A percentile compares a stretch with the other conserved stretches of the same genome.
These are phyloP conservation scores for Musa schizocarpa DNA, from an alignment of 176 grass and related monocot species.

Conservation along the genomic window DNA sequence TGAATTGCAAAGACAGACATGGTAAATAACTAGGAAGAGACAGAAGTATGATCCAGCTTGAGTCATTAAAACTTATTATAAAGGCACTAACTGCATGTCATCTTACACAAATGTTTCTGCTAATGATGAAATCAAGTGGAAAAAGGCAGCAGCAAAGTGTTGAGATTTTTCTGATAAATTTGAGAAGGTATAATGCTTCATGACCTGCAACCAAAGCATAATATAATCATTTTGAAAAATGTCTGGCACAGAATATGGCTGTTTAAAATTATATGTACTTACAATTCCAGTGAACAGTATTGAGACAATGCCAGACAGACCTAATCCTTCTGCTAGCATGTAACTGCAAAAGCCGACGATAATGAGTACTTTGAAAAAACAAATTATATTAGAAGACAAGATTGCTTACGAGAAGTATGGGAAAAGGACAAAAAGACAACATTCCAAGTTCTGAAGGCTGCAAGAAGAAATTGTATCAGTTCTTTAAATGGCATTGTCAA, in stretches of 20 bases:
- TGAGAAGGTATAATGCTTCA: constrained; percentile 96
- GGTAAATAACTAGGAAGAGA: constrained; percentile 1
- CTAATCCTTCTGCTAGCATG: constrained; percentile 99
- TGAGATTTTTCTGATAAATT: constrained; percentile 96
- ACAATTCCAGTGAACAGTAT: constrained; percentile 99
- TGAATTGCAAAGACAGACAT: constrained; percentile 6
- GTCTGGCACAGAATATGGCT: constrained; percentile 15
- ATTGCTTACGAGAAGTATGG: constrained; percentile 96
- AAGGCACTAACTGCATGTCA: not conserved
- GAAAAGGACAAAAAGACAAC: constrained; percentile 98
- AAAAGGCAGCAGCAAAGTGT: constrained; percentile 83
- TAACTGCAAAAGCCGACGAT: constrained; percentile 51
- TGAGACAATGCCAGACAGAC: constrained; percentile 95
- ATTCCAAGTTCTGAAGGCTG: constrained; percentile 97
- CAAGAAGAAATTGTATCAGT: constrained; percentile 26
- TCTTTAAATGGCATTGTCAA: constrained; percentile 7
- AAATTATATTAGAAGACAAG: constrained; percentile 13
- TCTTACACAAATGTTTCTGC: constrained; percentile 99
- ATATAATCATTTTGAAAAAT: constrained; percentile 21
- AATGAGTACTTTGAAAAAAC: constrained; percentile 1
- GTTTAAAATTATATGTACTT: constrained; percentile 29
- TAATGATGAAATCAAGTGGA: constrained; percentile 89
- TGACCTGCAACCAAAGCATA: constrained; percentile 51
- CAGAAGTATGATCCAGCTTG: not conserved
- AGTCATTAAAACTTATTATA: not conserved